phyloP scores from a whole-genome alignment of 2,329 filamentous ascomycete genomes.

The Emergomyces pasteurianus region DNA sequence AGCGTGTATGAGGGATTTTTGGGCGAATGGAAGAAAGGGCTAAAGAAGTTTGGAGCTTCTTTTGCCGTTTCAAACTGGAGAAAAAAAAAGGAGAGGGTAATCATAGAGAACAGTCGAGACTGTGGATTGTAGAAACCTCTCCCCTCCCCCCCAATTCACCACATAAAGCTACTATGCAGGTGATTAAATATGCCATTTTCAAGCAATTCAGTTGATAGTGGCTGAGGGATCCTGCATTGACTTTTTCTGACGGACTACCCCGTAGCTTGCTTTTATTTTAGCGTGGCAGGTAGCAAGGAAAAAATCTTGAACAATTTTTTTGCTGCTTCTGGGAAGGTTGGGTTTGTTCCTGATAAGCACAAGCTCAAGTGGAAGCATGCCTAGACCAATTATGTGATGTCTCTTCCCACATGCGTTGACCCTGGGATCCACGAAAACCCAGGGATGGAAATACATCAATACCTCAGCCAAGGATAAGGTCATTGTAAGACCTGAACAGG shows the following conservation, averaged over 20 bases:
- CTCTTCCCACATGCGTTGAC: background rate
- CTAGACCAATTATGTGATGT: background rate
- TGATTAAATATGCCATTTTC: no score
- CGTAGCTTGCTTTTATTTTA: background rate
- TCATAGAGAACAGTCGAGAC: background rate
- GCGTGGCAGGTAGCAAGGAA: background rate
- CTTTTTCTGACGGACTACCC: no score
- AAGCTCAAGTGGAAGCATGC: background rate
- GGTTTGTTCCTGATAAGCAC: background rate
- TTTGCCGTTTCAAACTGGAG: background rate
- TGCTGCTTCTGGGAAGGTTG: no score
- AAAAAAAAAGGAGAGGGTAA: background rate
- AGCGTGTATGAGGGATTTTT: slow-evolving; percentile 1
- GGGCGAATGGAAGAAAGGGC: background rate
- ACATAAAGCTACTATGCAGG: no score
- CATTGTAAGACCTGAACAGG: no score
- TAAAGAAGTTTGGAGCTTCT: background rate
- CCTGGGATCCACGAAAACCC: background rate
- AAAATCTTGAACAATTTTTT: no score
- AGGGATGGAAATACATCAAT: background rate
- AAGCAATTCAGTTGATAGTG: background rate
- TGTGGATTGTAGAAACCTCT: background rate
- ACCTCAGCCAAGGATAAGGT: background rate
- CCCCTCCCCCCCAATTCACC: no score
- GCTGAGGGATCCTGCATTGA: background rate